A percentile compares a stretch with the other conserved stretches of the same genome.
Evolutionary conservation across 164 flowering plant genomes (phyloP).

Genomic region (Umbilicus rupestris): DNA sequence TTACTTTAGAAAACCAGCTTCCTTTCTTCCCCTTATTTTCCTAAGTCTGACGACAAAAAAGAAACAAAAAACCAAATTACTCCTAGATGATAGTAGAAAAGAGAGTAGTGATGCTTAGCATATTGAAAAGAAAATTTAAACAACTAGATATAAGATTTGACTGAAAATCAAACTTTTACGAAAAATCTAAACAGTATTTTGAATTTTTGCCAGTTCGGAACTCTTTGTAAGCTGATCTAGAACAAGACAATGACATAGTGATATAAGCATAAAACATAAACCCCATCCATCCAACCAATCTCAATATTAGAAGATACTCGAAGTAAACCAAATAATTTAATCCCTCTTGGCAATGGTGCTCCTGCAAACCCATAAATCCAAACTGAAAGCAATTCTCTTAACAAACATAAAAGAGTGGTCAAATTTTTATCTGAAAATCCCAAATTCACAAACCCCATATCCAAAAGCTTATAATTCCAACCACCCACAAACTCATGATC

Average conservation of each 20-base stretch:
- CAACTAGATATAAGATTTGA: background rate
- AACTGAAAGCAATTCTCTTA: background rate
- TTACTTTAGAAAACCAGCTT: slow-evolving; percentile 76
- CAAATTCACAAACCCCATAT: too few relatives aligned
- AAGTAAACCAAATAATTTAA: too few relatives aligned
- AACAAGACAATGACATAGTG: background rate
- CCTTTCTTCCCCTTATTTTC: slow-evolving; percentile 61
- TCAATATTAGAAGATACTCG: background rate
- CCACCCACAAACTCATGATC: too few relatives aligned
- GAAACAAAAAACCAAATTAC: background rate
- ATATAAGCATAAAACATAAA: too few relatives aligned
- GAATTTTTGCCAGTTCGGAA: background rate
- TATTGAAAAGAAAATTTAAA: background rate
- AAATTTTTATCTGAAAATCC: background rate
- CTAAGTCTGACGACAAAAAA: too few relatives aligned
- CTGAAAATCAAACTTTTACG: too few relatives aligned
- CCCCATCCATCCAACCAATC: background rate
- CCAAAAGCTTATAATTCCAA: too few relatives aligned
- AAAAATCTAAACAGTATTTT: too few relatives aligned
- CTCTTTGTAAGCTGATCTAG: background rate
- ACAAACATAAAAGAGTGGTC: background rate
- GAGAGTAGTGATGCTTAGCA: background rate
- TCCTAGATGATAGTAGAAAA: background rate
- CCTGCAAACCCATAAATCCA: background rate
- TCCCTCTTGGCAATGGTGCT: background rate